These are phyloP conservation scores for Datura wrightii DNA, from an alignment of 257 asterid genomes.

Conservation along the genomic window DNA sequence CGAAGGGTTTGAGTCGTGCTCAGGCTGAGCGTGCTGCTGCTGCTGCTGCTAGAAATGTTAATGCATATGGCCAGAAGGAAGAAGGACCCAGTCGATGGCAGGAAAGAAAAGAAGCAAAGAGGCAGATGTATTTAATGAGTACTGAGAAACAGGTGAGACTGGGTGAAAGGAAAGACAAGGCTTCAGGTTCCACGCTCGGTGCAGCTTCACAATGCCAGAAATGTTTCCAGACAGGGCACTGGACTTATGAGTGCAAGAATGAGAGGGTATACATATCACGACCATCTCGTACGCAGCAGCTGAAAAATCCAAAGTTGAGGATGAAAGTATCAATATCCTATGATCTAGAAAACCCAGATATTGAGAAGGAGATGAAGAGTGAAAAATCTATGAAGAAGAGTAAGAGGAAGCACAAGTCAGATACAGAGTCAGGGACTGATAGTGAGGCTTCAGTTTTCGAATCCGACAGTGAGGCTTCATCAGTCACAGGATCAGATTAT, in stretches of 20 bases:
- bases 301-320: constrained; percentile 87
- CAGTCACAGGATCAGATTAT: constrained; percentile 68
- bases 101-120: constrained; percentile 97
- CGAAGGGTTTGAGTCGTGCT: constrained; percentile 96
- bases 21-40: constrained; percentile 99
- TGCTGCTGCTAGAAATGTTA: constrained; percentile 92
- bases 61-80: constrained; percentile 98
- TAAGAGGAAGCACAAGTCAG: constrained; percentile 88
- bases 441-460: constrained; percentile 94
- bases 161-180: constrained; percentile 88
- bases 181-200: constrained; percentile 51
- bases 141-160: constrained; percentile 90
- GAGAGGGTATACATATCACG: constrained; percentile 90
- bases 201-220: constrained; percentile 86
- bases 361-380: constrained; percentile 48
- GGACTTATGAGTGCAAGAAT: constrained; percentile 97
- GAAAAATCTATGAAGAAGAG: constrained; percentile 64
- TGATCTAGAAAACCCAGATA: constrained; percentile 72
- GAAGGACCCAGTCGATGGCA: constrained; percentile 99
- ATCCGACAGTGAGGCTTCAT: constrained; percentile 69
- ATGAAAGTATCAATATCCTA: constrained; percentile 69
- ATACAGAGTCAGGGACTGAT: constrained; percentile 61
- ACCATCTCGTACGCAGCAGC: constrained; percentile 87
- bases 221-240: constrained; percentile 85
- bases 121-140: constrained; percentile 95